Conservation (phyloP, 2,329 filamentous ascomycete species). For the Fusarium proliferatum region DNA sequence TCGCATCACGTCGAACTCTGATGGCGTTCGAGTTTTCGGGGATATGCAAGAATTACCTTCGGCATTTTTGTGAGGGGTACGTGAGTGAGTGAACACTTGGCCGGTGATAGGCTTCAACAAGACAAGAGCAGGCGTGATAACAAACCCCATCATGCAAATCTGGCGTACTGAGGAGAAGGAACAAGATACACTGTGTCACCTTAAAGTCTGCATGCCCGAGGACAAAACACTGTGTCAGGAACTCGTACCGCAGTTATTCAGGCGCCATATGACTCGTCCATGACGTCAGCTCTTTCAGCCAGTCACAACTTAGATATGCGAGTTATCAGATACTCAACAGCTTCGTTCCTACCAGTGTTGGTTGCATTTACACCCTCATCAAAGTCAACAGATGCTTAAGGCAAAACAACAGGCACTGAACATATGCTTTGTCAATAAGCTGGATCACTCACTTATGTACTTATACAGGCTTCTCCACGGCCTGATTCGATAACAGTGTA, state of each 20-base stretch:
- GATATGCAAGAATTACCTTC: conserved; percentile 21
- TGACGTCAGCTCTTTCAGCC: conserved; percentile 38
- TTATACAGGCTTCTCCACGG: not conserved
- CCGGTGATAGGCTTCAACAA: conserved; percentile 17
- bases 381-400: not conserved
- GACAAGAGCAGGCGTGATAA: conserved; percentile 8
- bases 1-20: not conserved
- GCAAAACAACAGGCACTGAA: not conserved
- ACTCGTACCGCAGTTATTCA: conserved; percentile 19
- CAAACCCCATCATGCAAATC: not conserved
- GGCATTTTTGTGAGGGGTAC: conserved; percentile 9
- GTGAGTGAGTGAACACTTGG: not conserved
- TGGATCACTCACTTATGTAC: not conserved
- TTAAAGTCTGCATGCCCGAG: conserved; percentile 3
- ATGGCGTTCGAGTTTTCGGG: conserved; percentile 20
- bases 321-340: conserved; percentile 2
- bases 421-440: not conserved
- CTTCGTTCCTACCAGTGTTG: not conserved
- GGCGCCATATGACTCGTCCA: conserved; percentile 41
- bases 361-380: not conserved
- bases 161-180: conserved; percentile 4
- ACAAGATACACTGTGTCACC: conserved; percentile 35
- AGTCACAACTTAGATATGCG: conserved; percentile 18
- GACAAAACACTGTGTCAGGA: conserved; percentile 39
- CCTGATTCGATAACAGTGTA: not conserved